Percentiles rank a stretch among this genome's conserved stretches.
Conservation (phyloP, 805 yeast genomes). For the Alloascoidea hylecoeti region DNA sequence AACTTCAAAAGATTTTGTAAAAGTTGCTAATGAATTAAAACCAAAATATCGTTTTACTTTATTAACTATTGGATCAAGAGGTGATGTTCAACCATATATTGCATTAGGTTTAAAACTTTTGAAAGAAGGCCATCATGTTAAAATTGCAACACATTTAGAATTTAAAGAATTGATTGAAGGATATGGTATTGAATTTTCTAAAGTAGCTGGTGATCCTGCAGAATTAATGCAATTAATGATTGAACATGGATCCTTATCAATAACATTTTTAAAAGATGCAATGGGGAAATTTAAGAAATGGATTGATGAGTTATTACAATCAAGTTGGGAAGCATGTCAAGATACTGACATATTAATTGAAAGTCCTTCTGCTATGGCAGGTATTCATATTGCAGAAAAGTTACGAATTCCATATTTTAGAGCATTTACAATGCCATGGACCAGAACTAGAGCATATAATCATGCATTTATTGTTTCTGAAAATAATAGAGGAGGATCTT, state of each 20-base stretch:
- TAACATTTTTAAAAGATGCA: slow-evolving; percentile 74
- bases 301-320: slow-evolving; percentile 57
- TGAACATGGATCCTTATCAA: slow-evolving; percentile 76
- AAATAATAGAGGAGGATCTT: slow-evolving; percentile 83
- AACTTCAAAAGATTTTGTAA: slow-evolving; percentile 27
- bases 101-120: slow-evolving; percentile 73
- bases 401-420: slow-evolving; percentile 79
- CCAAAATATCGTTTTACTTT: slow-evolving; percentile 32
- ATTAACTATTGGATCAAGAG: slow-evolving; percentile 87
- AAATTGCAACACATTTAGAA: slow-evolving; percentile 78
- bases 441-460: slow-evolving; percentile 88
- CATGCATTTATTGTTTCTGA: slow-evolving; percentile 95
- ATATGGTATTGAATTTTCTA: slow-evolving; percentile 55
- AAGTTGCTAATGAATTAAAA: slow-evolving; percentile 16
- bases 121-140: slow-evolving; percentile 72
- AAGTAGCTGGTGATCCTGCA: slow-evolving; percentile 86
- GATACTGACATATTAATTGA: slow-evolving; percentile 75
- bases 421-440: slow-evolving; percentile 99
- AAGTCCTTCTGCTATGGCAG: slow-evolving; percentile 95
- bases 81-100: slow-evolving; percentile 94
- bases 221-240: slow-evolving; percentile 90
- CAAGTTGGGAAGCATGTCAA: slow-evolving; percentile 85
- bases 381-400: slow-evolving; percentile 91
- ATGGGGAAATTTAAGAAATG: slow-evolving; percentile 65
- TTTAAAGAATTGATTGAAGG: slow-evolving; percentile 60